phyloP scores from a whole-genome alignment of 768 basidiomycete species.

The Amanita jacksonii region DNA sequence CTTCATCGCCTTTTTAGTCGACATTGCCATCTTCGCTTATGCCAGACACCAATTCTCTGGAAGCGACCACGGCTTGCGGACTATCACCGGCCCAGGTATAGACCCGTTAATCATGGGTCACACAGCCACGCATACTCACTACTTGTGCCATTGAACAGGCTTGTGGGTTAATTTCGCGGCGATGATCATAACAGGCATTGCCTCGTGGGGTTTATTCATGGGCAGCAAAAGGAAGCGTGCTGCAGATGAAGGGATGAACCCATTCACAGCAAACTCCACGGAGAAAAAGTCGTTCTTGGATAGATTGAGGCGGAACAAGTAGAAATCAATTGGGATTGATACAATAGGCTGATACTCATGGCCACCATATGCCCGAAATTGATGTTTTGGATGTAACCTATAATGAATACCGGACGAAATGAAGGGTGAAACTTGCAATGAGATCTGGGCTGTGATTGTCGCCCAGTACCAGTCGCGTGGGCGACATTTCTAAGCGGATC shows the following conservation, averaged over 20 bases:
- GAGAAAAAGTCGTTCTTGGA: conserved; percentile 11
- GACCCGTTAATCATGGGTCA: conserved; percentile 1
- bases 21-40: conserved; percentile 62
- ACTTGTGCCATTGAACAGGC: conserved; percentile 24
- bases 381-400: background rate
- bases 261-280: conserved; percentile 22
- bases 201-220: conserved; percentile 62
- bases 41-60: conserved; percentile 49
- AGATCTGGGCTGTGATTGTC: conserved; percentile 3
- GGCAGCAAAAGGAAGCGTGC: conserved; percentile 50
- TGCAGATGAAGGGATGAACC: conserved; percentile 28
- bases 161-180: conserved; percentile 72
- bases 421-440: background rate
- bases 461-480: too few relatives aligned
- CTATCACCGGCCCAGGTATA: conserved; percentile 57
- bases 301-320: conserved; percentile 4
- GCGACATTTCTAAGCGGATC: background rate
- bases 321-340: background rate
- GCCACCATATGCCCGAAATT: background rate
- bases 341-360: background rate
- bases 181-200: conserved; percentile 53
- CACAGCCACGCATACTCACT: background rate
- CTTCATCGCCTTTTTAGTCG: conserved; percentile 65
- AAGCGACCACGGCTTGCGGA: conserved; percentile 35
- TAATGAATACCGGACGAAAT: too few relatives aligned